Percentiles rank a stretch among this genome's conserved stretches.
Evolutionary conservation across 768 basidiomycete species (phyloP).

Genomic region (Pholiota conissans): DNA sequence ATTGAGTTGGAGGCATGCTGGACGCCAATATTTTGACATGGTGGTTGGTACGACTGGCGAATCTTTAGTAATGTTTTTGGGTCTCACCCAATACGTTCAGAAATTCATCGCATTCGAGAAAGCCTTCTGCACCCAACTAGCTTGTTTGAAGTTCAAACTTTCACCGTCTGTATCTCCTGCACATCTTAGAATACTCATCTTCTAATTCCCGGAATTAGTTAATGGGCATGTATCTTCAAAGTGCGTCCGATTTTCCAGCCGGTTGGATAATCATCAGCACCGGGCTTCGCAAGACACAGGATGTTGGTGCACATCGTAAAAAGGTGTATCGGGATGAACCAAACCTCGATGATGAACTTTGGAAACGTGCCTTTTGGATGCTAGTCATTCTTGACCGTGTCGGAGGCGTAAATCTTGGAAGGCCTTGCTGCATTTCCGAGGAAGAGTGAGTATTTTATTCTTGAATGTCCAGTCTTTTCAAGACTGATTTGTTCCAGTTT

Average conservation of each 20-base stretch:
- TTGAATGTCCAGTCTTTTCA: background rate
- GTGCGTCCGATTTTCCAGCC: conserved; percentile 45
- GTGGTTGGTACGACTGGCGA: conserved; percentile 43
- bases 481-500: conserved; percentile 47
- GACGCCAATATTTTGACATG: conserved; percentile 48
- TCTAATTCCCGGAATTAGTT: conserved; percentile 32
- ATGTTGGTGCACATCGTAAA: conserved; percentile 75
- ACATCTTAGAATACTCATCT: background rate
- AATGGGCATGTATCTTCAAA: conserved; percentile 54
- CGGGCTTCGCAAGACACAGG: conserved; percentile 65
- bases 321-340: conserved; percentile 50
- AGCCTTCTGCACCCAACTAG: conserved; percentile 56
- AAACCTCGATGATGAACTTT: conserved; percentile 63
- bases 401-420: conserved; percentile 51
- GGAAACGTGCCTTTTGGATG: conserved; percentile 81
- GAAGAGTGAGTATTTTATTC: conserved; percentile 55
- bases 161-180: conserved; percentile 18
- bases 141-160: conserved; percentile 63
- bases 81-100: conserved; percentile 31
- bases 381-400: conserved; percentile 62
- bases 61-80: background rate
- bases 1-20: conserved; percentile 48
- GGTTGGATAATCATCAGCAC: conserved; percentile 56
- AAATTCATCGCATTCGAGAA: conserved; percentile 47
- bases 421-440: conserved; percentile 56